These are phyloP conservation scores for Xylariales sp. DNA, from an alignment of 2,329 filamentous ascomycete species.

Conservation along the genomic window DNA sequence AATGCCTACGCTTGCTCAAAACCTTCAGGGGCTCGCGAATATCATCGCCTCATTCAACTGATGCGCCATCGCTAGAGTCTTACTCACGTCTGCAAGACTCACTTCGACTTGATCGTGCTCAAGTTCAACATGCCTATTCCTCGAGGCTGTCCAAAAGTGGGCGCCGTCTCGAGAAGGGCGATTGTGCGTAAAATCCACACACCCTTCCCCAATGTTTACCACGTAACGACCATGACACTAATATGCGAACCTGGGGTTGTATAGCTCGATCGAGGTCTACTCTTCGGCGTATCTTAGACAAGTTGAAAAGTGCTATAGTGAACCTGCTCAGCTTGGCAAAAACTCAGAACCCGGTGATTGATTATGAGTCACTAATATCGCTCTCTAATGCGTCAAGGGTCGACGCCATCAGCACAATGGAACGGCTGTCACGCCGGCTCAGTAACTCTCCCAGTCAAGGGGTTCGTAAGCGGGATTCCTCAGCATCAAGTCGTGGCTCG, in stretches of 20 bases:
- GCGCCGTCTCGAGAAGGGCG: constrained; percentile 38
- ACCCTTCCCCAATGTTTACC: too few species aligned
- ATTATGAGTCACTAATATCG: constrained; percentile 41
- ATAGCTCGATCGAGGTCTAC: constrained; percentile 33
- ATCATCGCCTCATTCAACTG: too few species aligned
- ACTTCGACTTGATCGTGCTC: constrained; percentile 33
- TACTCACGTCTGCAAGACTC: constrained; percentile 28
- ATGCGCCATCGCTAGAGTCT: too few species aligned
- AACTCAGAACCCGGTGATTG: constrained; percentile 28
- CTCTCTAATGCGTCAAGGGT: constrained; percentile 42
- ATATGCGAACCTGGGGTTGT: too few species aligned
- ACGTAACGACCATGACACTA: too few species aligned
- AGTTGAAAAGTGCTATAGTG: constrained; percentile 36
- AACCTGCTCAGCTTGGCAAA: constrained; percentile 31
- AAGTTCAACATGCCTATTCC: constrained; percentile 38
- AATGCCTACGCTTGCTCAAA: constrained; percentile 38
- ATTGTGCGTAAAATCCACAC: too few species aligned
- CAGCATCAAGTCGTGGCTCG: too few species aligned
- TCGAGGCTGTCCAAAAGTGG: constrained; percentile 35
- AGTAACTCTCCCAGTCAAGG: constrained; percentile 8
- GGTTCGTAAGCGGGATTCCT: too few species aligned
- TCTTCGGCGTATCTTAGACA: constrained; percentile 35
- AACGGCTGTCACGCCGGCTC: constrained; percentile 36
- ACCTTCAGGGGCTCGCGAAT: constrained; percentile 21
- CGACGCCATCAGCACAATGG: constrained; percentile 45